Conservation (phyloP, 441 rosid species). For the Brassica hybrid region DNA sequence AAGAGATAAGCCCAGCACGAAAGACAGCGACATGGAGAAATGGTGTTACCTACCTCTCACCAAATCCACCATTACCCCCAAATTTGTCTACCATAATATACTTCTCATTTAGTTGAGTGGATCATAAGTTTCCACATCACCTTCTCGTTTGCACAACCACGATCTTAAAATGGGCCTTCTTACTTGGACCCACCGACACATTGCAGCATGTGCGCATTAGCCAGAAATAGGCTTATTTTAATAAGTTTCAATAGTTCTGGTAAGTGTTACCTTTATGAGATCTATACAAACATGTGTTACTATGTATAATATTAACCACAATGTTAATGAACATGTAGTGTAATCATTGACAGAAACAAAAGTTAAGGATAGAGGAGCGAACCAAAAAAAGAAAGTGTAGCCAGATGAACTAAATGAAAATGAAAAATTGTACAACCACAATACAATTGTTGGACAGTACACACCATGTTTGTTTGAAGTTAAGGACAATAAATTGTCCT, state of each 20-base stretch:
- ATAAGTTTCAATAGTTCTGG: background rate
- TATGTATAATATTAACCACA: background rate
- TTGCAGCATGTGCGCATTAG: background rate
- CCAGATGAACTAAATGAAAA: too few species aligned
- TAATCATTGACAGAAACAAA: background rate
- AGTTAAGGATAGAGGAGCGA: background rate
- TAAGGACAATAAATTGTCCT: background rate
- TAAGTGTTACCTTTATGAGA: background rate
- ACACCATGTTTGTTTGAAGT: too few species aligned
- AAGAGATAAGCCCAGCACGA: slow-evolving; percentile 33
- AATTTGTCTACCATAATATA: background rate
- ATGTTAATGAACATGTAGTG: background rate
- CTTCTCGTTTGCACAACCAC: slow-evolving; percentile 3
- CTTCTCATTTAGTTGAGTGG: slow-evolving; percentile 1
- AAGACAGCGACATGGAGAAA: slow-evolving; percentile 33
- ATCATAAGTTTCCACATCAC: slow-evolving; percentile 18
- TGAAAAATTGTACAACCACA: too few species aligned
- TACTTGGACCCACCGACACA: background rate
- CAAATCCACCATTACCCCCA: slow-evolving; percentile 26
- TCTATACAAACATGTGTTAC: background rate
- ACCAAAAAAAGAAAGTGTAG: background rate
- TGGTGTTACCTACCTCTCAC: too few species aligned
- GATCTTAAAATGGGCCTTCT: slow-evolving; percentile 3
- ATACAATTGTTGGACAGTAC: too few species aligned
- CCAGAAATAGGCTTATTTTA: background rate